A percentile compares a stretch with the other conserved stretches of the same genome.
phyloP scores from a whole-genome alignment of 192 early-diverging fungal species.

The Coemansia sp. region DNA sequence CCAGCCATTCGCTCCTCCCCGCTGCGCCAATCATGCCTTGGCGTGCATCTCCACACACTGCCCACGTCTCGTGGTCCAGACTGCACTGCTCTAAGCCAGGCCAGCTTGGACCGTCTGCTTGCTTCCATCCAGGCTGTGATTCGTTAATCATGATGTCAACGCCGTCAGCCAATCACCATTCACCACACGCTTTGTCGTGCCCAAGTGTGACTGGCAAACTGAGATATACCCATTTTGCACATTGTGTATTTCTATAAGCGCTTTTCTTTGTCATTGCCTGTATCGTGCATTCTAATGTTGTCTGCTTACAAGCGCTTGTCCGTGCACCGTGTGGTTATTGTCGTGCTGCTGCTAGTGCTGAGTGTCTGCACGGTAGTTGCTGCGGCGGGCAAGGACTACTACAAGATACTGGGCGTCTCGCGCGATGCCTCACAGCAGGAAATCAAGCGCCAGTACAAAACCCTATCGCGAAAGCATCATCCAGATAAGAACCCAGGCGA shows the following conservation, averaged over 20 bases:
- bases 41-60: background rate
- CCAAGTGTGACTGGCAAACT: background rate
- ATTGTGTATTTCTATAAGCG: background rate
- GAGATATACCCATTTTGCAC: background rate
- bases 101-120: background rate
- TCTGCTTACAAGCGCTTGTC: background rate
- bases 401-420: conserved; percentile 83
- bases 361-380: conserved; percentile 8
- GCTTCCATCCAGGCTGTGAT: background rate
- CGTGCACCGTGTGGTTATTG: conserved; percentile 1
- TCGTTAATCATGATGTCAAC: conserved; percentile 3
- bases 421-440: conserved; percentile 75
- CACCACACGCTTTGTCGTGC: conserved; percentile 9
- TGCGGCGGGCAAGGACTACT: conserved; percentile 68
- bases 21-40: background rate
- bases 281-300: conserved; percentile 7
- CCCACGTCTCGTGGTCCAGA: background rate
- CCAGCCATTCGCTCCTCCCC: too few relatives aligned
- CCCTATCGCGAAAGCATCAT: conserved; percentile 83
- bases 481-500: conserved; percentile 88
- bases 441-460: conserved; percentile 94
- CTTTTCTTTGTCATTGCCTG: background rate
- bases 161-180: conserved; percentile 23
- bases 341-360: conserved; percentile 14
- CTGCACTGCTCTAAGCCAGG: background rate